Conservation (phyloP, 176 grass and related monocot species). For the Musa itinerans region DNA sequence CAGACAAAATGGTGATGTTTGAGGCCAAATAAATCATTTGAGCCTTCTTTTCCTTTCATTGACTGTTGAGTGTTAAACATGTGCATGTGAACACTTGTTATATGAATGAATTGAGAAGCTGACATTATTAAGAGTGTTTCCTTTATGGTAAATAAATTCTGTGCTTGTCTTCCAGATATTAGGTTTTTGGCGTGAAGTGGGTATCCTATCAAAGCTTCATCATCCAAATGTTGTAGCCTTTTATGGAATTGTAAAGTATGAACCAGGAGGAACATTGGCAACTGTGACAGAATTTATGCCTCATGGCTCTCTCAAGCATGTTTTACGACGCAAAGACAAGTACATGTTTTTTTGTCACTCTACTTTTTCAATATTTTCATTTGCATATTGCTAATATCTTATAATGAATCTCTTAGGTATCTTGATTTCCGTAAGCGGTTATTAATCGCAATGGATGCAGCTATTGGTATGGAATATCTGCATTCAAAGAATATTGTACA, state of each 20-base stretch:
- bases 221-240: slow-evolving; percentile 88
- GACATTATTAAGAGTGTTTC: background rate
- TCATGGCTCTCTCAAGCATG: slow-evolving; percentile 84
- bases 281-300: slow-evolving; percentile 94
- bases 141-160: background rate
- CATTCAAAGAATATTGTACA: slow-evolving; percentile 85
- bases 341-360: background rate
- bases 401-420: slow-evolving; percentile 24
- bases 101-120: slow-evolving; percentile 2
- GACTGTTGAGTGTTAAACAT: slow-evolving; percentile 5
- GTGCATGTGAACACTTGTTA: background rate
- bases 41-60: slow-evolving; percentile 12
- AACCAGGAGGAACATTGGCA: slow-evolving; percentile 55
- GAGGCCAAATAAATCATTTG: slow-evolving; percentile 1
- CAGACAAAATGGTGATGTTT: slow-evolving; percentile 56
- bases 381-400: background rate
- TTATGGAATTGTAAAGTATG: slow-evolving; percentile 79
- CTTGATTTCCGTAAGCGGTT: slow-evolving; percentile 59
- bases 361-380: background rate
- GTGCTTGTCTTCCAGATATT: slow-evolving; percentile 25
- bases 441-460: slow-evolving; percentile 82
- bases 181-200: slow-evolving; percentile 88
- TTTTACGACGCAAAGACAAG: slow-evolving; percentile 54
- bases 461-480: slow-evolving; percentile 95
- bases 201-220: slow-evolving; percentile 80